Conservation (phyloP, 2,329 filamentous ascomycete species). For the Pseudocercospora ulei region DNA sequence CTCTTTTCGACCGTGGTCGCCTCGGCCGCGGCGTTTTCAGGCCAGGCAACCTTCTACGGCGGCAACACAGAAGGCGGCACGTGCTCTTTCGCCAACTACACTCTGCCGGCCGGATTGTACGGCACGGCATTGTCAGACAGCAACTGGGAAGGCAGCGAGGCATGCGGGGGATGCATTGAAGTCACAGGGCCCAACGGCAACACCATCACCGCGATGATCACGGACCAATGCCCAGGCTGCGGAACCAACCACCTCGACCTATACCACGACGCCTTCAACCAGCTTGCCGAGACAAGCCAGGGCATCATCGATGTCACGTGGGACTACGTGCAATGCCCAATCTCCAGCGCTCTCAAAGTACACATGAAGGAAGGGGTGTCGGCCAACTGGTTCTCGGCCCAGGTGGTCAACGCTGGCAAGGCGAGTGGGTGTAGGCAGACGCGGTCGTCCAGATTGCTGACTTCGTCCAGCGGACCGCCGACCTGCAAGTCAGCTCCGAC, state of each 20-base stretch:
- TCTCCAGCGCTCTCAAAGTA: conserved; percentile 43
- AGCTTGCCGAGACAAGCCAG: conserved; percentile 39
- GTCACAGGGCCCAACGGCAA: conserved; percentile 49
- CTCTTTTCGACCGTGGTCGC: conserved; percentile 19
- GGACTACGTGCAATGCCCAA: conserved; percentile 45
- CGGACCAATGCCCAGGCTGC: conserved; percentile 51
- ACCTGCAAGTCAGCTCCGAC: conserved; percentile 20
- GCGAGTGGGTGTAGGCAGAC: conserved; percentile 12
- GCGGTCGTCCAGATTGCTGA: no score
- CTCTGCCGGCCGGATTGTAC: conserved; percentile 49
- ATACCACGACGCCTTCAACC: conserved; percentile 44
- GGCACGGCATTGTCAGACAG: conserved; percentile 54
- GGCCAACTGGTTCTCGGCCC: conserved; percentile 51
- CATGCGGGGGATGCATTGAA: conserved; percentile 54
- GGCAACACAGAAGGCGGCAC: conserved; percentile 44
- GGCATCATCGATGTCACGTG: conserved; percentile 46
- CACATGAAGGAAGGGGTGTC: conserved; percentile 48
- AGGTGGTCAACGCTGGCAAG: conserved; percentile 53
- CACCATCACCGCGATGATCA: conserved; percentile 53
- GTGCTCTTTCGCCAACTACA: conserved; percentile 56
- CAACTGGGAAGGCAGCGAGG: conserved; percentile 48
- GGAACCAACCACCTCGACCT: conserved; percentile 48
- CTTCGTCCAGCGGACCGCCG: conserved; percentile 14
- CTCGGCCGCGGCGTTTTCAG: conserved; percentile 19
- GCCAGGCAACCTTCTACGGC: conserved; percentile 26